Evolutionary conservation across 768 basidiomycete genomes (phyloP).

Genomic region (Suillus clintonianus): DNA sequence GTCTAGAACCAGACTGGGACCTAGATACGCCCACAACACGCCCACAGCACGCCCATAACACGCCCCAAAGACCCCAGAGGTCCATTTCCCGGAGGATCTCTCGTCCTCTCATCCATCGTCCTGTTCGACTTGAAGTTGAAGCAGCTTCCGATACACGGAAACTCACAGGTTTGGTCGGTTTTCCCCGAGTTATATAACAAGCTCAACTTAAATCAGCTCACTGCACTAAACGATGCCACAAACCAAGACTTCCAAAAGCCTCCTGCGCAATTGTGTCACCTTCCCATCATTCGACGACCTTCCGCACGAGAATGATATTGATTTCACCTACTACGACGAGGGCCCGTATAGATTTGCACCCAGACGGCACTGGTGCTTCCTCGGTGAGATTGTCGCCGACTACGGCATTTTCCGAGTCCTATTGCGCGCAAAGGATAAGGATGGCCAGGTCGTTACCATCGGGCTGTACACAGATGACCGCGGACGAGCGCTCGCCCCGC

Average conservation of each 20-base stretch:
- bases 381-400: slow-evolving; percentile 29
- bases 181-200: background rate
- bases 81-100: background rate
- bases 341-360: background rate
- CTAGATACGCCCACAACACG: background rate
- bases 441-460: slow-evolving; percentile 20
- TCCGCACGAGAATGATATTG: slow-evolving; percentile 23
- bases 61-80: background rate
- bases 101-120: background rate
- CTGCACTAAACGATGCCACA: background rate
- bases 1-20: background rate
- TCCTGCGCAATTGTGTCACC: slow-evolving; percentile 12
- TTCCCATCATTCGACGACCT: slow-evolving; percentile 29
- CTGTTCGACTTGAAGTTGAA: background rate
- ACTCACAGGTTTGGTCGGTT: background rate
- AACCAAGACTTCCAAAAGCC: background rate
- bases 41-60: background rate
- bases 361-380: slow-evolving; percentile 33
- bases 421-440: slow-evolving; percentile 28
- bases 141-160: background rate
- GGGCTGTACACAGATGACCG: slow-evolving; percentile 25
- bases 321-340: slow-evolving; percentile 3
- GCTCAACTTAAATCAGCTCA: background rate
- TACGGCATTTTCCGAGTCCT: slow-evolving; percentile 22
- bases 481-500: background rate